A percentile compares a stretch with the other conserved stretches of the same genome.
Conservation (phyloP, 768 basidiomycete species). For the Suillus plorans region DNA sequence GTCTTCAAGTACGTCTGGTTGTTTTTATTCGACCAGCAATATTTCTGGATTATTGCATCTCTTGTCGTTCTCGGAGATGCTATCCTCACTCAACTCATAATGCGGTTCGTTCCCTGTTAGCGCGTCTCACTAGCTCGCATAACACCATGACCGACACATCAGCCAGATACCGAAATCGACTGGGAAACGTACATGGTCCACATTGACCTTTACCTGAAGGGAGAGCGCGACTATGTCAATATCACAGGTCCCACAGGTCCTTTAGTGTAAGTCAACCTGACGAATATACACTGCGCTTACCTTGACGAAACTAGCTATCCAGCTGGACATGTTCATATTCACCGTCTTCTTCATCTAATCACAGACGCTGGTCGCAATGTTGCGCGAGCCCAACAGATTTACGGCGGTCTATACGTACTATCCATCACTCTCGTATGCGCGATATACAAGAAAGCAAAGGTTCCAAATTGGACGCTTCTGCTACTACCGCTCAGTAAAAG, state of each 20-base stretch:
- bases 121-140: conserved; percentile 13
- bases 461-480: conserved; percentile 72
- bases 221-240: conserved; percentile 78
- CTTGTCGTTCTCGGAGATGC: conserved; percentile 75
- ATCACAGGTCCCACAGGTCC: conserved; percentile 92
- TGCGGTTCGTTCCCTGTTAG: conserved; percentile 83
- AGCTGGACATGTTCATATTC: conserved; percentile 87
- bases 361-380: conserved; percentile 64
- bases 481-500: conserved; percentile 87
- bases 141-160: conserved; percentile 17
- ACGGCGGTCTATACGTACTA: conserved; percentile 67
- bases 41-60: conserved; percentile 67
- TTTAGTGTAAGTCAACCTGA: conserved; percentile 63
- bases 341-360: conserved; percentile 63
- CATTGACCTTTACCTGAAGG: conserved; percentile 70
- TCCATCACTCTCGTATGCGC: conserved; percentile 64
- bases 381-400: conserved; percentile 72
- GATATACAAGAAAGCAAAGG: conserved; percentile 62
- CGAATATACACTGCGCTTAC: background rate
- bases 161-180: conserved; percentile 95
- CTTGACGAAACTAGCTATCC: conserved; percentile 67
- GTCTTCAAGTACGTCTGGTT: conserved; percentile 12
- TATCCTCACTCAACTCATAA: conserved; percentile 75
- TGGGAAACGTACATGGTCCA: conserved; percentile 97
- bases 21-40: conserved; percentile 48